Conservation (phyloP, 2,329 filamentous ascomycete species). For the Xylaria multiplex region DNA sequence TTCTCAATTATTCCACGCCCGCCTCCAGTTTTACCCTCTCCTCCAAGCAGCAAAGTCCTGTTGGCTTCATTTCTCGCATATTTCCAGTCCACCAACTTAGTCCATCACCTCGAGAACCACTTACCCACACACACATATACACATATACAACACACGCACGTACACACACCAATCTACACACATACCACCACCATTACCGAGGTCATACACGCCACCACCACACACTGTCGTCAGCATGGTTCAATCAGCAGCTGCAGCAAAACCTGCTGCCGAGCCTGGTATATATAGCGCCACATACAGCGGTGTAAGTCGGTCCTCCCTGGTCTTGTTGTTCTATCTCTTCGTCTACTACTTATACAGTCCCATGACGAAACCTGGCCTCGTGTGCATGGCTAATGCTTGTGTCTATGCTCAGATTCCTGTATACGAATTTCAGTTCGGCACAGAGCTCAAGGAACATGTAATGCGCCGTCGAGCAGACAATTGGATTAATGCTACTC, state of each 20-base stretch:
- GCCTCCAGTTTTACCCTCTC: not conserved
- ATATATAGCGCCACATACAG: slow-evolving; percentile 77
- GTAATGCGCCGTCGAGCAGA: slow-evolving; percentile 94
- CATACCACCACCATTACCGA: not conserved
- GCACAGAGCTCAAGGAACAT: slow-evolving; percentile 80
- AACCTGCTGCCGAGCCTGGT: slow-evolving; percentile 54
- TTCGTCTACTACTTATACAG: slow-evolving; percentile 15
- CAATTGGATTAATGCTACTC: slow-evolving; percentile 99
- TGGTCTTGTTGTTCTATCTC: slow-evolving; percentile 18
- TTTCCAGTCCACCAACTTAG: not conserved
- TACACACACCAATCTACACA: not conserved
- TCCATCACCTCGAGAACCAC: not conserved
- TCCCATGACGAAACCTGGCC: not conserved
- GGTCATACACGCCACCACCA: not conserved
- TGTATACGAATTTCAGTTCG: slow-evolving; percentile 92
- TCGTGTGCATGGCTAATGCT: slow-evolving; percentile 7
- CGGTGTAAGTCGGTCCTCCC: slow-evolving; percentile 62
- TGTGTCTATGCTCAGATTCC: slow-evolving; percentile 72
- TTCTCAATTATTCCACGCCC: not conserved
- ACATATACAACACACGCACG: not conserved
- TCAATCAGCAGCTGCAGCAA: slow-evolving; percentile 47
- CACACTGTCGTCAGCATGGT: slow-evolving; percentile 29
- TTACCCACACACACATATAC: not conserved
- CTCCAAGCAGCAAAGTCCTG: not conserved
- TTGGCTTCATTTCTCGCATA: not conserved